phyloP scores from a whole-genome alignment of 176 grass and related monocot genomes.

The Calamus simplicifolius region DNA sequence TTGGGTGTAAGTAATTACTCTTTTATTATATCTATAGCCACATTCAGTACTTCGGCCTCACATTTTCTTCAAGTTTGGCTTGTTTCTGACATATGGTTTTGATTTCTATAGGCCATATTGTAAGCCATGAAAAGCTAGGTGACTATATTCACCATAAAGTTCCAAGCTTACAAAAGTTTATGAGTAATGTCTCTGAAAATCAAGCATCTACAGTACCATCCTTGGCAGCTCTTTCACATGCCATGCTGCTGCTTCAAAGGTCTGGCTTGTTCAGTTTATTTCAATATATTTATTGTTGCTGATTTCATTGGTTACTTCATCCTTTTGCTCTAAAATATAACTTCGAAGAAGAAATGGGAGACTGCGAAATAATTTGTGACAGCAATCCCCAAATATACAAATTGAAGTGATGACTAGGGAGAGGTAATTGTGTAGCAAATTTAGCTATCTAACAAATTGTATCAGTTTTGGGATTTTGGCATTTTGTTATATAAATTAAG shows the following conservation, averaged over 20 bases:
- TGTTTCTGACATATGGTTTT: conserved; percentile 14
- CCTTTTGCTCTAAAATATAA: background rate
- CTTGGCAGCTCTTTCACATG: conserved; percentile 66
- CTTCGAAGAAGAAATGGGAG: background rate
- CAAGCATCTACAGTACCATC: conserved; percentile 37
- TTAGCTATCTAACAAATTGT: too few species aligned
- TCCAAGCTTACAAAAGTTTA: conserved; percentile 49
- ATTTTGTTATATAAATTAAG: too few species aligned
- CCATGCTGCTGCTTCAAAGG: conserved; percentile 65
- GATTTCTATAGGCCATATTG: conserved; percentile 27
- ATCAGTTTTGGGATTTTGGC: too few species aligned
- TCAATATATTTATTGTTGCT: too few species aligned
- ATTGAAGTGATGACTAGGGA: too few species aligned
- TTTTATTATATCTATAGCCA: background rate
- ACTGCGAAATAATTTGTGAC: too few species aligned
- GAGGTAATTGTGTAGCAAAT: too few species aligned
- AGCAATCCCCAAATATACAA: too few species aligned
- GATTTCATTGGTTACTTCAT: background rate
- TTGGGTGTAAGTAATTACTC: conserved; percentile 42
- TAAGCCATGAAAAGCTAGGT: conserved; percentile 58
- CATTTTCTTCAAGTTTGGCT: too few species aligned
- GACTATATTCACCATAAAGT: conserved; percentile 62
- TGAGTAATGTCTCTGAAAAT: conserved; percentile 31
- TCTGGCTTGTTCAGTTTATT: conserved; percentile 12
- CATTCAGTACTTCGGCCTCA: background rate